Base-by-base conservation (phyloP, 1,284 basidiomycete species). In the Singerocomus rubriflavus region DNA sequence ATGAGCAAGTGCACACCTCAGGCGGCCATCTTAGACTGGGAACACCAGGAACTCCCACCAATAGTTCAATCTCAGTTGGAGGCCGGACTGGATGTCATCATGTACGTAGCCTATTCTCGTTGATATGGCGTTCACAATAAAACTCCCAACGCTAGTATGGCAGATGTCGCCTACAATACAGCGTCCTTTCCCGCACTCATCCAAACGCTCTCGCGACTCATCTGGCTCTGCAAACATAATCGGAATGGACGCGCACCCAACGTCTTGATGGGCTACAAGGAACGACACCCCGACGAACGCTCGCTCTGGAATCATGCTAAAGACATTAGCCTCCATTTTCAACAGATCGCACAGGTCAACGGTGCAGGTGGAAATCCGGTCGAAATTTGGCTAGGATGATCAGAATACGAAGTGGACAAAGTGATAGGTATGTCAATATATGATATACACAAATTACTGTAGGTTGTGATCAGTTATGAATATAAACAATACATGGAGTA, bases 91-190 rank as follows among this genome's bases (percentile, higher is more conserved):
- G 80, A 88, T 60, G 66, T 74, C 36, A 78, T 89, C 34, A 60
- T 85, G 85, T 84, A 62, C 40, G 77, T 61, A 5, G 3, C n/a
- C 29, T 31, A 31, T 44, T 10, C 3, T 27, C 14, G 2, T 29
- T 0, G 8, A 13, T 4, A 12, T 13, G 0, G 32, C 12, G 6
- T 25, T 11, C 21, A 21, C 21, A 21, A 21, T 21, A 21, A 21
- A 21, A 21, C 21, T 4, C 21, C 21, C 21, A 21, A 21, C 4
- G 21, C 21, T 56, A 91, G 91, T 49, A 91, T 93, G 80, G 89
- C 91, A 12, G 92, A 95, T 61, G 89, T 94, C 9, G 86, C 91
- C 0, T 94, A 94, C 72, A 94, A 94, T 69, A 91, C 88, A 0
- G 71, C 82, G 1, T 89, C 90, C 1, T 95, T 94, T 68, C 79